Percentiles rank a stretch among this genome's conserved stretches.
Evolutionary conservation across 2,329 filamentous ascomycete species (phyloP).

Genomic region (Orbilia javanica): DNA sequence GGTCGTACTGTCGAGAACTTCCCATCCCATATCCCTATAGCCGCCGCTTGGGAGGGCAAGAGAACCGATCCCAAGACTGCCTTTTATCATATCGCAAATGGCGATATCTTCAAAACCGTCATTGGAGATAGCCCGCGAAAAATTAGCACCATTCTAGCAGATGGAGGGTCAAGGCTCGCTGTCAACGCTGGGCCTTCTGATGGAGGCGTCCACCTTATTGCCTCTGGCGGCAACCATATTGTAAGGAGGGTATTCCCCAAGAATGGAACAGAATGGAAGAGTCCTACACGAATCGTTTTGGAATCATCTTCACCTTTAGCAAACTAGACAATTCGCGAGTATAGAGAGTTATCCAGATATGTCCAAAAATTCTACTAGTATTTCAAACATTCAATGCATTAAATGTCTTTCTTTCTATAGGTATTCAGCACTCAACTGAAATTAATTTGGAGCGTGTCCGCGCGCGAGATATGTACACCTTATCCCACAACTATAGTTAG

Average conservation of each 20-base stretch:
- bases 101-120: background rate
- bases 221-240: slow-evolving; percentile 1
- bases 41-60: background rate
- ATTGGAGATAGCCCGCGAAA: background rate
- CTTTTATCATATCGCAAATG: background rate
- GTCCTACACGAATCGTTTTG: background rate
- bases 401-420: too few species aligned
- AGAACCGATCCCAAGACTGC: background rate
- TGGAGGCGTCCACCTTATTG: slow-evolving; percentile 19
- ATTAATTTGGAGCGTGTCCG: too few species aligned
- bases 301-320: background rate
- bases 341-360: too few species aligned
- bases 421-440: too few species aligned
- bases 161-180: slow-evolving; percentile 20
- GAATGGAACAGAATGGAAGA: background rate
- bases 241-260: slow-evolving; percentile 18
- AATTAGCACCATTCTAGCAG: background rate
- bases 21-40: background rate
- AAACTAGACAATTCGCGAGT: background rate
- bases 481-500: too few species aligned
- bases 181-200: background rate
- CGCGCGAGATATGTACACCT: too few species aligned
- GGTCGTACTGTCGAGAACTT: background rate
- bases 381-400: too few species aligned
- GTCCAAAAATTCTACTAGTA: too few species aligned